Percentiles rank a stretch among this genome's conserved stretches.
Conservation (phyloP, 1,139 yeast genomes). For the Meyerozyma guilliermondii region DNA sequence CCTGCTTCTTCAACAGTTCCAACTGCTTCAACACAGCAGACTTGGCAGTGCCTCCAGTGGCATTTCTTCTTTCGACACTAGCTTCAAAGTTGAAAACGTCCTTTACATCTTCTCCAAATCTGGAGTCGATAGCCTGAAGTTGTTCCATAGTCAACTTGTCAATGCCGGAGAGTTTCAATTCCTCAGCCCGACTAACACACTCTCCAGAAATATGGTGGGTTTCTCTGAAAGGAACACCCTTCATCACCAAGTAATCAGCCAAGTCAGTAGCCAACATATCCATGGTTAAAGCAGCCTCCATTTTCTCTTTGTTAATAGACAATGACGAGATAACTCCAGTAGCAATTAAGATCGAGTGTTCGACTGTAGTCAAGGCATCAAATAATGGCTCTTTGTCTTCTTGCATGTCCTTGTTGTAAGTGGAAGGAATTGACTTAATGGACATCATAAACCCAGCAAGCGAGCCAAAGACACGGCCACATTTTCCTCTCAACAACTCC, state of each 20-base stretch:
- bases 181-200: slow-evolving; percentile 91
- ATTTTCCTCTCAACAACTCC: slow-evolving; percentile 91
- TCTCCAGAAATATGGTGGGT: slow-evolving; percentile 98
- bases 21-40: slow-evolving; percentile 81
- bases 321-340: slow-evolving; percentile 94
- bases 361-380: slow-evolving; percentile 85
- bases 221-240: slow-evolving; percentile 98
- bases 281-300: slow-evolving; percentile 90
- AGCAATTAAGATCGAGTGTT: slow-evolving; percentile 88
- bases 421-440: slow-evolving; percentile 90
- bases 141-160: slow-evolving; percentile 75
- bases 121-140: slow-evolving; percentile 67
- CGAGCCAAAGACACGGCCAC: slow-evolving; percentile 95
- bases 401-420: slow-evolving; percentile 97
- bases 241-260: slow-evolving; percentile 95
- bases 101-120: slow-evolving; percentile 78
- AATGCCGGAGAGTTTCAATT: slow-evolving; percentile 66
- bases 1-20: slow-evolving; percentile 10
- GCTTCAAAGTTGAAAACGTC: slow-evolving; percentile 86
- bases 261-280: slow-evolving; percentile 98
- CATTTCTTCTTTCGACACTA: slow-evolving; percentile 93
- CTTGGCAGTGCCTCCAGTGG: slow-evolving; percentile 96
- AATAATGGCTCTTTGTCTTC: slow-evolving; percentile 98
- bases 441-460: slow-evolving; percentile 95
- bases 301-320: slow-evolving; percentile 61